Percentiles rank a stretch among this genome's conserved stretches.
Conservation (phyloP, 257 asterid genomes). For the Echium plantagineum region DNA sequence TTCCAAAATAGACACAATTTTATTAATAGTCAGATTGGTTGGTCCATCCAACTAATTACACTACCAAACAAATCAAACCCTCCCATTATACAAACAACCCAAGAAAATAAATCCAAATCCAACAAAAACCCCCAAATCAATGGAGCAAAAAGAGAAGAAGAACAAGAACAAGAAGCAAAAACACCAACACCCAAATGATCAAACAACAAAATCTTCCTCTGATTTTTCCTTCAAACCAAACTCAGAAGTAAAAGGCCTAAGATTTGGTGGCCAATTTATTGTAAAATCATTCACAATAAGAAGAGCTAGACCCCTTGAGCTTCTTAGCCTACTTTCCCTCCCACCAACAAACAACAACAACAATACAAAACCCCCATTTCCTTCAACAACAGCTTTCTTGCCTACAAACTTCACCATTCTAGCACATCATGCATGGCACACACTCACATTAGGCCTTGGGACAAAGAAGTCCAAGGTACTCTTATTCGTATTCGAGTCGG, state of each 20-base stretch:
- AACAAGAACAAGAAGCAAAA: slow-evolving; percentile 57
- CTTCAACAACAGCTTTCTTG: slow-evolving; percentile 68
- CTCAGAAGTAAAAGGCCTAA: slow-evolving; percentile 72
- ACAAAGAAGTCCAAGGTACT: slow-evolving; percentile 81
- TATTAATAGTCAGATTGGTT: background rate
- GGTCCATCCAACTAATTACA: background rate
- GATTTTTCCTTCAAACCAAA: slow-evolving; percentile 60
- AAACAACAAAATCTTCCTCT: slow-evolving; percentile 36
- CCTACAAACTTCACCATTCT: slow-evolving; percentile 95
- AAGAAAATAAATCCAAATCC: background rate
- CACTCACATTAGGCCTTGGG: slow-evolving; percentile 82
- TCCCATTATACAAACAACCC: background rate
- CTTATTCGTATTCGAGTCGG: slow-evolving; percentile 80
- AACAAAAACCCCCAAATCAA: slow-evolving; percentile 4
- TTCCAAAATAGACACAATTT: background rate
- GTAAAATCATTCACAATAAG: slow-evolving; percentile 89
- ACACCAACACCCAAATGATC: slow-evolving; percentile 72
- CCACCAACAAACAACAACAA: slow-evolving; percentile 20
- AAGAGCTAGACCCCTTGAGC: slow-evolving; percentile 62
- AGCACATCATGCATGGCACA: slow-evolving; percentile 99
- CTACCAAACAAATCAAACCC: background rate
- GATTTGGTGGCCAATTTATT: slow-evolving; percentile 91
- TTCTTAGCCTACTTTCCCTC: slow-evolving; percentile 68
- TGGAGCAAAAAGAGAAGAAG: slow-evolving; percentile 37
- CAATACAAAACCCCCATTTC: slow-evolving; percentile 18